Conservation (phyloP, 23 red algal species). For the Rhodosorus marinus region DNA sequence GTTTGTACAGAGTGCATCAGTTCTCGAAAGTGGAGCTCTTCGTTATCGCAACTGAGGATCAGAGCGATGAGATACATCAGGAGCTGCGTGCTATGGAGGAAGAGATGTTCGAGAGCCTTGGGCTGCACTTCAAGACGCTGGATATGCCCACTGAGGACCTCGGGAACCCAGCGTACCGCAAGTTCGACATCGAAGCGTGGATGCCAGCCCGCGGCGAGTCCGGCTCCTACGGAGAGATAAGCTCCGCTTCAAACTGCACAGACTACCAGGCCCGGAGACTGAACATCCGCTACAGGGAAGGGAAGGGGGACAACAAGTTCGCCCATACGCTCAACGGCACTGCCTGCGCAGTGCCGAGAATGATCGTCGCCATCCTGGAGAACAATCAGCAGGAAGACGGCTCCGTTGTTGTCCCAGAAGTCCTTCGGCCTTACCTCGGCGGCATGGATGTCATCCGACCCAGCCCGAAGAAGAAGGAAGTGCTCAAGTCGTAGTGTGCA, state of each 20-base stretch:
- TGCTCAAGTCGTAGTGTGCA: too few relatives aligned
- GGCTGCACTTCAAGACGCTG: constrained; percentile 65
- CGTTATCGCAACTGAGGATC: constrained; percentile 33
- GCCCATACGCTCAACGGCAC: constrained; percentile 96
- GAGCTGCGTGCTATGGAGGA: constrained; percentile 65
- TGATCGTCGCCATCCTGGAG: constrained; percentile 91
- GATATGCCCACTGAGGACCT: constrained; percentile 94
- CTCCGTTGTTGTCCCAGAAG: constrained; percentile 43
- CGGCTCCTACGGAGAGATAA: constrained; percentile 69
- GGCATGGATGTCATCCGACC: constrained; percentile 70
- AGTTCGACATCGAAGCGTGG: constrained; percentile 99
- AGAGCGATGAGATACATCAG: constrained; percentile 50
- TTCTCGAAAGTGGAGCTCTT: constrained; percentile 99
- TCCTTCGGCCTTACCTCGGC: constrained; percentile 69
- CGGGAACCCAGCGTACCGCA: constrained; percentile 86
- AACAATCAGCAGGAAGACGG: constrained; percentile 67
- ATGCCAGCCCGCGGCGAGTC: constrained; percentile 54
- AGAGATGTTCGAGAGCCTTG: constrained; percentile 48
- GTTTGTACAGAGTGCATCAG: constrained; percentile 96
- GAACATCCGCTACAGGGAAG: constrained; percentile 68
- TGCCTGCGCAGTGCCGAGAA: constrained; percentile 83
- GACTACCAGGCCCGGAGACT: constrained; percentile 94
- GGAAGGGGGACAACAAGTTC: constrained; percentile 19
- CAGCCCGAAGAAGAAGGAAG: too few relatives aligned
- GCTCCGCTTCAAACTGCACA: constrained; percentile 84